Evolutionary conservation across 108 stramenopile genomes (phyloP).

Genomic region (Conticribra guillardii): DNA sequence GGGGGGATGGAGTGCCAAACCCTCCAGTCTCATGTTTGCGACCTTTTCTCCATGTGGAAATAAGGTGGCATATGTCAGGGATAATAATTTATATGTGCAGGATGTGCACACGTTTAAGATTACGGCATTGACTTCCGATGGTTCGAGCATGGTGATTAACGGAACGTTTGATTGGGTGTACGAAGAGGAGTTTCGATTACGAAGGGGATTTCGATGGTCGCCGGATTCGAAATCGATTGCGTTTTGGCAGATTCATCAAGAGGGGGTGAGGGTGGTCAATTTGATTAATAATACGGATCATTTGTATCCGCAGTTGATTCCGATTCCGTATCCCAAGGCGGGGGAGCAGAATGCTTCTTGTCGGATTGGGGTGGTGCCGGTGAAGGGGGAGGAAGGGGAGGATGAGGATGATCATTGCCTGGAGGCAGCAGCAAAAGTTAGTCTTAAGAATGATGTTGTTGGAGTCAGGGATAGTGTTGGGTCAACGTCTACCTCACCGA

Average conservation of each 20-base stretch:
- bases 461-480: background rate
- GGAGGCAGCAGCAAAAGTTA: too few relatives aligned
- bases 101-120: constrained; percentile 50
- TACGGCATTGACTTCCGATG: constrained; percentile 32
- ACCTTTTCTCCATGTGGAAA: constrained; percentile 47
- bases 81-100: constrained; percentile 45
- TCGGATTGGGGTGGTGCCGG: constrained; percentile 41
- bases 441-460: too few relatives aligned
- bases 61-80: constrained; percentile 39
- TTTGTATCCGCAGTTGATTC: constrained; percentile 44
- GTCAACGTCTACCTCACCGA: background rate
- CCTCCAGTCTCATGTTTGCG: constrained; percentile 47
- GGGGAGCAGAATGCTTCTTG: constrained; percentile 43
- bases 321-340: constrained; percentile 51
- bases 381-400: constrained; percentile 5
- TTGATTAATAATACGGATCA: constrained; percentile 50
- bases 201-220: constrained; percentile 40
- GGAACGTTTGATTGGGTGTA: constrained; percentile 53
- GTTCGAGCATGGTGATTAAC: constrained; percentile 32
- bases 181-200: constrained; percentile 46
- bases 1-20: constrained; percentile 37
- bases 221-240: constrained; percentile 46
- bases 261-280: constrained; percentile 47
- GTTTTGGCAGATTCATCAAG: constrained; percentile 48
- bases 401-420: constrained; percentile 3